These are phyloP conservation scores for Fraxinus americana DNA, from an alignment of 257 asterid species.

Conservation along the genomic window DNA sequence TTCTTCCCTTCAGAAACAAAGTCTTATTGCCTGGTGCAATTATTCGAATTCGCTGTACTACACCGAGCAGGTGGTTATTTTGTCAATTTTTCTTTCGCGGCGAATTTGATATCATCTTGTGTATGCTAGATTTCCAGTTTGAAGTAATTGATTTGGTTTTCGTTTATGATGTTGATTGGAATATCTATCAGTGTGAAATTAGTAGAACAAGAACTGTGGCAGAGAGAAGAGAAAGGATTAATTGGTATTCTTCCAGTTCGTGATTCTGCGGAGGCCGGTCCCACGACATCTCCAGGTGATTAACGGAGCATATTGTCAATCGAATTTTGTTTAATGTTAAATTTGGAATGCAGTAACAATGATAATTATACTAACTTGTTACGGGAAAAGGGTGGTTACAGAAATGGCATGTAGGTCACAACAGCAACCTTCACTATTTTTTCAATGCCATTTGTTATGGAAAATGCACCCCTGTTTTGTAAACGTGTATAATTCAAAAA, in stretches of 20 bases:
- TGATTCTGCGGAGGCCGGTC: conserved; percentile 69
- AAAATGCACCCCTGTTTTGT: neutral
- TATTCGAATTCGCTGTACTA: conserved; percentile 95
- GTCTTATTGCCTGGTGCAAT: conserved; percentile 96
- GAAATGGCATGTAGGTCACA: neutral
- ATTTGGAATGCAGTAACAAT: neutral
- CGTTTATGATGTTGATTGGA: neutral
- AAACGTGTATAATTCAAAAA: neutral
- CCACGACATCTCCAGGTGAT: conserved; percentile 66
- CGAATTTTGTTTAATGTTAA: neutral
- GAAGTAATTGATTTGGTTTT: conserved; percentile 1
- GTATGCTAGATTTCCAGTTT: neutral
- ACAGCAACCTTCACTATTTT: neutral
- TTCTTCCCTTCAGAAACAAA: conserved; percentile 91
- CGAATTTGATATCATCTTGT: neutral
- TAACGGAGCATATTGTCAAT: neutral
- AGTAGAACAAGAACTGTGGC: conserved; percentile 99
- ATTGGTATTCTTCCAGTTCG: conserved; percentile 95
- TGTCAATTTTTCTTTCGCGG: neutral
- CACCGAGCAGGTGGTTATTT: conserved; percentile 75
- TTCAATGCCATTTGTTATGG: neutral
- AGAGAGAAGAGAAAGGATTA: conserved; percentile 96
- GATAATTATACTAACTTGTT: neutral
- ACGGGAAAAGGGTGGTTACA: neutral
- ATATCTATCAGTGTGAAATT: conserved; percentile 67